A percentile compares a stretch with the other conserved stretches of the same genome.
Conservation (phyloP, 2,329 filamentous ascomycete genomes). For the Aspergillus piperis region DNA sequence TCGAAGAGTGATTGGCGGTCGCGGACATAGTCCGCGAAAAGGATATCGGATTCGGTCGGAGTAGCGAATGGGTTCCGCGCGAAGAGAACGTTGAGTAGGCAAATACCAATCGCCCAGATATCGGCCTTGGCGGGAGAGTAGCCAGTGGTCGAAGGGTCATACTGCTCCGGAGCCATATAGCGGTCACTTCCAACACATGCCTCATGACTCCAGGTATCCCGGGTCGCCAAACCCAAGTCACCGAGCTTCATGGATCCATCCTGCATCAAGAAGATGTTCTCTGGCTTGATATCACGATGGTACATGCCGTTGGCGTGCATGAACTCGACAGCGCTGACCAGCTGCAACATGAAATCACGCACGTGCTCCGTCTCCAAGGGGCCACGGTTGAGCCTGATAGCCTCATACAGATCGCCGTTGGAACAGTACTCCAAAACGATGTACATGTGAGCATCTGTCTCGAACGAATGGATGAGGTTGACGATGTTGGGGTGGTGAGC, state of each 20-base stretch:
- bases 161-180: slow-evolving; percentile 99
- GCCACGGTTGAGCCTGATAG: slow-evolving; percentile 84
- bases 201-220: slow-evolving; percentile 86
- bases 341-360: slow-evolving; percentile 93
- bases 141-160: slow-evolving; percentile 80
- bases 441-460: slow-evolving; percentile 87
- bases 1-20: slow-evolving; percentile 97
- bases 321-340: slow-evolving; percentile 84
- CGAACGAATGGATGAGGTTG: slow-evolving; percentile 86
- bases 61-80: slow-evolving; percentile 94
- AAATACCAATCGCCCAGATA: slow-evolving; percentile 96
- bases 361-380: slow-evolving; percentile 95
- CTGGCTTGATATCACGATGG: slow-evolving; percentile 98
- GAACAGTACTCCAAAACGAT: slow-evolving; percentile 94
- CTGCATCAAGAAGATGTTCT: slow-evolving; percentile 94
- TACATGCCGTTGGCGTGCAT: slow-evolving; percentile 90
- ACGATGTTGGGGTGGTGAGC: slow-evolving; percentile 86
- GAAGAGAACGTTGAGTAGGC: slow-evolving; percentile 93
- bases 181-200: slow-evolving; percentile 94
- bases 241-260: slow-evolving; percentile 92
- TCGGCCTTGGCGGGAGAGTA: slow-evolving; percentile 94
- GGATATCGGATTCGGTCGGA: slow-evolving; percentile 83
- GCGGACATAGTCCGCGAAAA: slow-evolving; percentile 89
- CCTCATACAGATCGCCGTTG: slow-evolving; percentile 95
- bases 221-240: slow-evolving; percentile 91